phyloP scores from a whole-genome alignment of 371 early-diverging fungal genomes.

The Syncephalastrum sp. region DNA sequence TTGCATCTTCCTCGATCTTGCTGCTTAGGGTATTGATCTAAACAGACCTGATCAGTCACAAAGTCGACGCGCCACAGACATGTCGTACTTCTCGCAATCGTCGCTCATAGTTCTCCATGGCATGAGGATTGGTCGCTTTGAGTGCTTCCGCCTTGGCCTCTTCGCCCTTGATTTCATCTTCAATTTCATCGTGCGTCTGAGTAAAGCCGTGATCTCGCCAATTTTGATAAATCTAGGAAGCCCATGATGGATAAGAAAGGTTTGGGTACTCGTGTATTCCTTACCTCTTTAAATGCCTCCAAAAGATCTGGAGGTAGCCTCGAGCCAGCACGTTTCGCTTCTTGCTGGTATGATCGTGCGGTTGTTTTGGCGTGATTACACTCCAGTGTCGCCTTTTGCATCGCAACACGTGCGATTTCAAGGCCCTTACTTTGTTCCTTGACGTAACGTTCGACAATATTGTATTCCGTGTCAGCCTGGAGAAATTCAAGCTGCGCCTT shows the following conservation, averaged over 20 bases:
- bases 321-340: slow-evolving; percentile 43
- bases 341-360: slow-evolving; percentile 25
- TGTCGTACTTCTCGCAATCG: slow-evolving; percentile 55
- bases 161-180: slow-evolving; percentile 51
- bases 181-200: slow-evolving; percentile 36
- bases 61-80: slow-evolving; percentile 1
- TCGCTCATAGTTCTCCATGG: slow-evolving; percentile 67
- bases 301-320: slow-evolving; percentile 42
- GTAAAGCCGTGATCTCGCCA: slow-evolving; percentile 35
- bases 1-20: slow-evolving; percentile 34
- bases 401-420: not conserved
- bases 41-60: not conserved
- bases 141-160: slow-evolving; percentile 51
- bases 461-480: slow-evolving; percentile 18
- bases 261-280: not conserved
- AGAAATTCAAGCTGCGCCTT: slow-evolving; percentile 16
- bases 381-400: slow-evolving; percentile 1
- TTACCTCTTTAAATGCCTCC: slow-evolving; percentile 52
- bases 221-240: slow-evolving; percentile 14
- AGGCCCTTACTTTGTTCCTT: slow-evolving; percentile 13
- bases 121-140: slow-evolving; percentile 44
- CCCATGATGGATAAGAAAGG: not conserved
- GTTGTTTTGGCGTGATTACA: slow-evolving; percentile 11
- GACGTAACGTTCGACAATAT: slow-evolving; percentile 10
- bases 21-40: slow-evolving; percentile 28